Evolutionary conservation across 2,329 filamentous ascomycete genomes (phyloP).

Genomic region (Fusarium camptoceras): DNA sequence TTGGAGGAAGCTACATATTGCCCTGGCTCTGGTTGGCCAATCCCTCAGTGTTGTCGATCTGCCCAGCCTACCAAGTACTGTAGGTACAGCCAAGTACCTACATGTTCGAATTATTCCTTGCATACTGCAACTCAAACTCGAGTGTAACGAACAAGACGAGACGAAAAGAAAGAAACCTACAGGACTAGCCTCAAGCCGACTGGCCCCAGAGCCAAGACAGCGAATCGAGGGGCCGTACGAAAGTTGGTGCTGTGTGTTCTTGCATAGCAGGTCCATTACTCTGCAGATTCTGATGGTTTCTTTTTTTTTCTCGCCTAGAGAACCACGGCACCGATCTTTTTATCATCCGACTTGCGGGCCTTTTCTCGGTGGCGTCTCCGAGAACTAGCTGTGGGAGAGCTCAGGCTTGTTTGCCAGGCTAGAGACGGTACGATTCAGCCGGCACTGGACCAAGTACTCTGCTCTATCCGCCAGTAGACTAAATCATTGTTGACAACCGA

Average conservation of each 20-base stretch:
- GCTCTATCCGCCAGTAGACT: background rate
- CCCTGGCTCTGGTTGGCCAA: slow-evolving; percentile 38
- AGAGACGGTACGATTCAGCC: slow-evolving; percentile 34
- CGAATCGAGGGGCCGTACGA: slow-evolving; percentile 5
- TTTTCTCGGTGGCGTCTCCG: slow-evolving; percentile 29
- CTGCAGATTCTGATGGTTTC: slow-evolving; percentile 30
- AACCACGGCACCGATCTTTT: slow-evolving; percentile 29
- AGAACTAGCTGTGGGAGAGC: slow-evolving; percentile 20
- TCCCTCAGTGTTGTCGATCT: slow-evolving; percentile 25
- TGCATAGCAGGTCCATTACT: slow-evolving; percentile 29
- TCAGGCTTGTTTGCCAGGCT: slow-evolving; percentile 23
- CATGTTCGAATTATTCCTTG: slow-evolving; percentile 39
- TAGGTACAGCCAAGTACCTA: slow-evolving; percentile 9
- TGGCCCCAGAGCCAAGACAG: slow-evolving; percentile 17
- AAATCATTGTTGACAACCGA: slow-evolving; percentile 24
- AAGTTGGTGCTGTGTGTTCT: slow-evolving; percentile 11
- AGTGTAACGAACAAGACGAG: slow-evolving; percentile 30
- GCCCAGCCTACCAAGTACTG: slow-evolving; percentile 6
- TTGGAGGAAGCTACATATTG: slow-evolving; percentile 32
- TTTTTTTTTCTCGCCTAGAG: slow-evolving; percentile 12
- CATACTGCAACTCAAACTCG: slow-evolving; percentile 38
- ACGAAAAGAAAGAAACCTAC: slow-evolving; percentile 23
- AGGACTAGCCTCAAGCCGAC: slow-evolving; percentile 9
- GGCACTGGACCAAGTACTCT: slow-evolving; percentile 6
- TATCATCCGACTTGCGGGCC: slow-evolving; percentile 30